These are phyloP conservation scores for Tardiomyces depauwii DNA, from an alignment of 1,139 yeast species.

Conservation along the genomic window DNA sequence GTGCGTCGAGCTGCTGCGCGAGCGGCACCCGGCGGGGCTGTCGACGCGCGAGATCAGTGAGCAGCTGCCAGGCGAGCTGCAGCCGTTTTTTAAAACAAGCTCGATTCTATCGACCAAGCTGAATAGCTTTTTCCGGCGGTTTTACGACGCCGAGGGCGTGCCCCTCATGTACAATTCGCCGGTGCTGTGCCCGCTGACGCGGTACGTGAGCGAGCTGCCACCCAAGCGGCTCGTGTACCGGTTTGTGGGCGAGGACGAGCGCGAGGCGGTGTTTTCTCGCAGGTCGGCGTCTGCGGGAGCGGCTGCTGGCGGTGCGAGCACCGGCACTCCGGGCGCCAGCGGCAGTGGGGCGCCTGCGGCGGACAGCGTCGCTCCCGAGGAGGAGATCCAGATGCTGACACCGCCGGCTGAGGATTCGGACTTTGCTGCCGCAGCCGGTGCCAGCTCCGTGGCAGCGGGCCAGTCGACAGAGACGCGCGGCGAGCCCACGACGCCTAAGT, in stretches of 20 bases:
- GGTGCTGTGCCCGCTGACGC: conserved; percentile 13
- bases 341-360: background rate
- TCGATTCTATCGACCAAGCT: conserved; percentile 24
- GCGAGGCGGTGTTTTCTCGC: background rate
- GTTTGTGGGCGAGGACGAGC: conserved; percentile 7
- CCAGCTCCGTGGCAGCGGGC: background rate
- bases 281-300: background rate
- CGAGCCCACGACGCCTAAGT: background rate
- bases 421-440: background rate
- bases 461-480: background rate
- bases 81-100: background rate
- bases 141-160: conserved; percentile 14
- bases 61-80: background rate
- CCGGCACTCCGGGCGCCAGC: background rate
- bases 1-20: background rate
- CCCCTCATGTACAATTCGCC: background rate
- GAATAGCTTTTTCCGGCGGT: conserved; percentile 22
- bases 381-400: background rate
- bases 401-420: conserved; percentile 1
- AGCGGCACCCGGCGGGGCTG: background rate
- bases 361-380: background rate
- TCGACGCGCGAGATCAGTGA: background rate
- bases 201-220: conserved; percentile 16
- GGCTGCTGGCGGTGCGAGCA: no score
- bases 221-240: conserved; percentile 21